Evolutionary conservation across 306 rosid genomes (phyloP).

Genomic region (Begonia loranthoides): DNA sequence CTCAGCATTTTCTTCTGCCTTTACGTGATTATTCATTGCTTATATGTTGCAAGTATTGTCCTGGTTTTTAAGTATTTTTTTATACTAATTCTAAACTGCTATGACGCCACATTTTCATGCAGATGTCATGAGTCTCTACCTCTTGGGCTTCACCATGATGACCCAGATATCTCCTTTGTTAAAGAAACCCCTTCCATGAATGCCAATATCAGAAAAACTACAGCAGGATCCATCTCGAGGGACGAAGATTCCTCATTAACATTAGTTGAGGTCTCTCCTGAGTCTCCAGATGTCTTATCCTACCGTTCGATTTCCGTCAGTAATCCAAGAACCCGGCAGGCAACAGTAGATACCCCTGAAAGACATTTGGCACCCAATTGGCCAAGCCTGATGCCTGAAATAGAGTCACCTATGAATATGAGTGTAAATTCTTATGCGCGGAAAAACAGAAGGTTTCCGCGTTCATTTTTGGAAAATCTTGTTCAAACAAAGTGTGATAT

Average conservation of each 20-base stretch:
- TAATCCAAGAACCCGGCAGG: constrained; percentile 18
- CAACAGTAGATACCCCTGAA: constrained; percentile 29
- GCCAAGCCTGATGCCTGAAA: not conserved
- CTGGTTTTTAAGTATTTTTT: not conserved
- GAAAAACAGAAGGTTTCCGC: constrained; percentile 51
- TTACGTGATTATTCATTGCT: constrained; percentile 1
- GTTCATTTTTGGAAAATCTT: constrained; percentile 25
- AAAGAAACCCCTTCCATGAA: constrained; percentile 40
- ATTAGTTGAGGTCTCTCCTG: constrained; percentile 34
- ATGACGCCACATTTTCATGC: constrained; percentile 16
- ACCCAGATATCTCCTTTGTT: constrained; percentile 35
- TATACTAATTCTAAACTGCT: not conserved
- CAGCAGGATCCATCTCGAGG: constrained; percentile 23
- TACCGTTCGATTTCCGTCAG: constrained; percentile 14
- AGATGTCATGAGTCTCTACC: constrained; percentile 37
- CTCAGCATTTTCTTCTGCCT: not conserved
- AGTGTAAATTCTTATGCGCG: constrained; percentile 46
- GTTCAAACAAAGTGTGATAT: constrained; percentile 23
- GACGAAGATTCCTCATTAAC: constrained; percentile 34
- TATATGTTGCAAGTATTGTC: constrained; percentile 4
- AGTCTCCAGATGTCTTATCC: constrained; percentile 24
- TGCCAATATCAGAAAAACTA: constrained; percentile 3
- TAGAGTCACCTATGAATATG: not conserved
- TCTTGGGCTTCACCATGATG: constrained; percentile 23
- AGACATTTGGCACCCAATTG: not conserved